Base-by-base conservation (phyloP, 371 early-diverging fungal species). In the Dipsacomyces acuminosporus region DNA sequence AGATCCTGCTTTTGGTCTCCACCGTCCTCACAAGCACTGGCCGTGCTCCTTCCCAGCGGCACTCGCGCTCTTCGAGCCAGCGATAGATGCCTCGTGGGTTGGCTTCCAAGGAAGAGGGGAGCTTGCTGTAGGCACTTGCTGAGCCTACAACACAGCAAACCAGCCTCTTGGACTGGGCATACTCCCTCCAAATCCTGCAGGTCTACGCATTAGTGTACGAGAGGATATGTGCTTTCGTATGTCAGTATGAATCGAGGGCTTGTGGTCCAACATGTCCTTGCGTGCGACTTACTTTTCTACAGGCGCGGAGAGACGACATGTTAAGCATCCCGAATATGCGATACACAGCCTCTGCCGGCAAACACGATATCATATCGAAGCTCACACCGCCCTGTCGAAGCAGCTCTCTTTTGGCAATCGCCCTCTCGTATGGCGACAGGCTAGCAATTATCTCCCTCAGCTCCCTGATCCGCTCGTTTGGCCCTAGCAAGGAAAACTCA, bases 31-130 rank as follows among this genome's bases (percentile, higher is more conserved):
- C 24, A 33, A 48, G 15, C 22, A 14, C 40, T 20, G 43, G 51
- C 22, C 35, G 58, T 8, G 45, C 57, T 15, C 11, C 45, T 13
- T 30, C 34, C 48, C 58, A 45, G 5, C 40, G 51, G 25, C 34
- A 23, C 46, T 59, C 59, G 17, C 59, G 52, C 19, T 35, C 47
- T 1, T 26, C 41, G 17, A 59, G 46, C 59, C 59, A 59, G 8
- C 42, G 52, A 9, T 51, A 18, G 20, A 38, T 40, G 3, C 8
- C 18, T 9, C 3, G 6, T 3, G 34, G 41, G 0, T 20, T 20
- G 33, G 19, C 18, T 8, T 11, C 11, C 30, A 30, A 8, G 15
- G 40, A n/a, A 8, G 8, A 15, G 3, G 59, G 47, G 17, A 52
- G 51, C 24, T 4, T 1, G 24, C 47, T 42, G 11, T 23, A 14